phyloP scores from a whole-genome alignment of 768 basidiomycete genomes.

The Lentinula boryana region DNA sequence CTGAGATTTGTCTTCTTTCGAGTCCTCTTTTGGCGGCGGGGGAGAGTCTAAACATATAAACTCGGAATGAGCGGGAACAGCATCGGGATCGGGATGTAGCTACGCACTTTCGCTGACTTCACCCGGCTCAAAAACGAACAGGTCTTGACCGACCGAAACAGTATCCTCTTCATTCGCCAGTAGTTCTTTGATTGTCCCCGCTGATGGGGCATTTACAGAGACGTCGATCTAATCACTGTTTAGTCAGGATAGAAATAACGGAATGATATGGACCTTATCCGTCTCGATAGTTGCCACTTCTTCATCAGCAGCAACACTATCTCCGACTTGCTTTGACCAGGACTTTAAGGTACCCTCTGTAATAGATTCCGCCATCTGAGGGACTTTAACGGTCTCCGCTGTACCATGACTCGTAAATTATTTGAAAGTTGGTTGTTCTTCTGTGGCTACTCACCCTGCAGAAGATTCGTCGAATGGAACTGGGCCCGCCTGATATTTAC shows the following conservation, averaged over 20 bases:
- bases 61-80: background rate
- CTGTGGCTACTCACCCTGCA: constrained; percentile 49
- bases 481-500: constrained; percentile 45
- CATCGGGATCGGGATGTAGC: background rate
- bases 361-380: constrained; percentile 98
- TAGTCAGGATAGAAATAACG: background rate
- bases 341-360: constrained; percentile 94
- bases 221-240: constrained; percentile 76
- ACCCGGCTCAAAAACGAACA: constrained; percentile 87
- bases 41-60: background rate
- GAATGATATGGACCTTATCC: constrained; percentile 67
- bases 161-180: constrained; percentile 91
- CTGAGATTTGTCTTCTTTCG: constrained; percentile 21
- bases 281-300: constrained; percentile 98
- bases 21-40: constrained; percentile 8
- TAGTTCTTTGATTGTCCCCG: constrained; percentile 83
- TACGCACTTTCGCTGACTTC: constrained; percentile 46
- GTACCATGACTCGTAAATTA: constrained; percentile 2
- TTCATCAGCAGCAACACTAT: constrained; percentile 86
- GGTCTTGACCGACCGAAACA: constrained; percentile 90
- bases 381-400: constrained; percentile 91
- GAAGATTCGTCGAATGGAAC: constrained; percentile 65
- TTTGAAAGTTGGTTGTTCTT: background rate
- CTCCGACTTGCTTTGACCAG: constrained; percentile 92
- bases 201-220: constrained; percentile 86